Conservation (phyloP, 352 stramenopile genomes). For the Phytophthora quininea region DNA sequence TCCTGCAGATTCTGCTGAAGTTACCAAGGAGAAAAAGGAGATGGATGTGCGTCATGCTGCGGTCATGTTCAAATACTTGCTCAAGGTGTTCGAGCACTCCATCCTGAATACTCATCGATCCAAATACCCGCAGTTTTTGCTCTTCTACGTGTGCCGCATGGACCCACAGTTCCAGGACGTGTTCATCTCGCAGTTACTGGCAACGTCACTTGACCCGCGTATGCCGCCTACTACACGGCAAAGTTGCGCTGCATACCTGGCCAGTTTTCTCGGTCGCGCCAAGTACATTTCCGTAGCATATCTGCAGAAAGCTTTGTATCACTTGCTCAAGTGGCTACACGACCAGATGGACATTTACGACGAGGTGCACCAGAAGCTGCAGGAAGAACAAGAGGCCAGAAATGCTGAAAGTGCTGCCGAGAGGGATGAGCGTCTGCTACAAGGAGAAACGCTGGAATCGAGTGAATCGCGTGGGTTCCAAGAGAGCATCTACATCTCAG, state of each 20-base stretch:
- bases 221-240: slow-evolving; percentile 90
- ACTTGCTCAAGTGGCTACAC: slow-evolving; percentile 94
- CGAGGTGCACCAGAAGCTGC: slow-evolving; percentile 36
- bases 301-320: slow-evolving; percentile 92
- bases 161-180: slow-evolving; percentile 83
- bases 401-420: slow-evolving; percentile 26
- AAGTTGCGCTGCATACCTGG: slow-evolving; percentile 95
- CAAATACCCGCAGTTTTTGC: slow-evolving; percentile 93
- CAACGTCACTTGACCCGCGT: slow-evolving; percentile 78
- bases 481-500: slow-evolving; percentile 80
- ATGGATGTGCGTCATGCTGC: slow-evolving; percentile 58
- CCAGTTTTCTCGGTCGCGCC: slow-evolving; percentile 95
- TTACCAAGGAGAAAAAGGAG: slow-evolving; percentile 18
- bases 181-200: slow-evolving; percentile 83
- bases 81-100: slow-evolving; percentile 87
- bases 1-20: not conserved
- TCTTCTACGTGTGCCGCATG: slow-evolving; percentile 88
- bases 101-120: slow-evolving; percentile 91
- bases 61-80: slow-evolving; percentile 75
- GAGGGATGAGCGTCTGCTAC: slow-evolving; percentile 28
- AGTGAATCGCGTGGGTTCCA: slow-evolving; percentile 45
- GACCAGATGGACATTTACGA: slow-evolving; percentile 93
- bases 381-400: slow-evolving; percentile 9
- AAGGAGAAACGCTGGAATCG: slow-evolving; percentile 38
- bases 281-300: slow-evolving; percentile 94